Evolutionary conservation across 75 land plant species (phyloP).

Genomic region (Pseudotsuga menziesii): DNA sequence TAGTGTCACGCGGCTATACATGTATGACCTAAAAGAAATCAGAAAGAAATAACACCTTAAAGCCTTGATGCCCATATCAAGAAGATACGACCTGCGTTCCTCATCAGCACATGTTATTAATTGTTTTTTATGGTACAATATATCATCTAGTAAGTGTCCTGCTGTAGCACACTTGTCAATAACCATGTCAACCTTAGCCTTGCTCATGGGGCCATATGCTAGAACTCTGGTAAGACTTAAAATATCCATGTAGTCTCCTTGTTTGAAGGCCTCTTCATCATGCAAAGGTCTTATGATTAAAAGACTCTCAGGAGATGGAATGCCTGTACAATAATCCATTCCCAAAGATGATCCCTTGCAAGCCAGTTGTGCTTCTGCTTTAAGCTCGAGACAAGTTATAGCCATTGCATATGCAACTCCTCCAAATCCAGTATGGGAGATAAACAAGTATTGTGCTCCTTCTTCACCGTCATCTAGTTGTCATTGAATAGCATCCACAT

Average conservation of each 20-base stretch:
- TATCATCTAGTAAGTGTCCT: conserved; percentile 81
- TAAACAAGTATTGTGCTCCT: too few species aligned
- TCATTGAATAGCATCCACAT: too few species aligned
- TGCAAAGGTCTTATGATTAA: conserved; percentile 14
- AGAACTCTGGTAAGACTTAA: conserved; percentile 85
- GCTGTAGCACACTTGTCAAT: conserved; percentile 74
- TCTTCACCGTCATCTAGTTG: too few species aligned
- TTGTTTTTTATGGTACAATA: conserved; percentile 54
- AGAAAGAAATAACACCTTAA: too few species aligned
- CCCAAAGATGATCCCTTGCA: conserved; percentile 20
- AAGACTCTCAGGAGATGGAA: neutral
- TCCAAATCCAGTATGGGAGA: too few species aligned
- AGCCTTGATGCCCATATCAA: conserved; percentile 93
- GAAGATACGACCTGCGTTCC: conserved; percentile 42
- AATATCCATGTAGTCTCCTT: conserved; percentile 92
- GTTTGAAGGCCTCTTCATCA: conserved; percentile 54
- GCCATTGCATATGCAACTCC: conserved; percentile 98
- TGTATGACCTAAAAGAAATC: too few species aligned
- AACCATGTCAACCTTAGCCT: conserved; percentile 66
- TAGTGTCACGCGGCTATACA: too few species aligned
- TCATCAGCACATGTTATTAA: conserved; percentile 48
- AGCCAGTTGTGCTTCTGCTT: conserved; percentile 35
- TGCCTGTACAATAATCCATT: conserved; percentile 10
- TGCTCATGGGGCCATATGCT: conserved; percentile 77
- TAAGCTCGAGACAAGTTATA: conserved; percentile 63